phyloP scores from a whole-genome alignment of 1,139 yeast genomes.

The Suhomyces chickasaworum region DNA sequence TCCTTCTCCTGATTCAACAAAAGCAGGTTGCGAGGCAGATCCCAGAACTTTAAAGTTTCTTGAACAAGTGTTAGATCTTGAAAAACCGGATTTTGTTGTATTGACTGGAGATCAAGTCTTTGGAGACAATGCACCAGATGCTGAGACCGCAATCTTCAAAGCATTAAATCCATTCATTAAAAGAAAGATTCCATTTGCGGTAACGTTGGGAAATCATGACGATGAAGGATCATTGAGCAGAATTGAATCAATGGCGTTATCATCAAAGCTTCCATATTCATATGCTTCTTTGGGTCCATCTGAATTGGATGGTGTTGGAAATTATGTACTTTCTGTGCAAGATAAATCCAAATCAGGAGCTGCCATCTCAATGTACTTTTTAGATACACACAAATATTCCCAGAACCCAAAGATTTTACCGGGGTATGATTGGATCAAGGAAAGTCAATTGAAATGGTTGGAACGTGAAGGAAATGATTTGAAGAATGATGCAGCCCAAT shows the following conservation, averaged over 20 bases:
- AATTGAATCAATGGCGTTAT: conserved; percentile 58
- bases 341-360: conserved; percentile 39
- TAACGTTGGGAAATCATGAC: conserved; percentile 80
- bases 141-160: conserved; percentile 76
- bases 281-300: conserved; percentile 63
- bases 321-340: conserved; percentile 60
- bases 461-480: conserved; percentile 40
- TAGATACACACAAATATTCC: conserved; percentile 81
- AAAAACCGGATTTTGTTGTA: conserved; percentile 79
- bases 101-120: conserved; percentile 85
- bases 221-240: conserved; percentile 76
- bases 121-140: conserved; percentile 71
- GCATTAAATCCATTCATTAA: conserved; percentile 71
- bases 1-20: conserved; percentile 53
- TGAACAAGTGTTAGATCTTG: conserved; percentile 63
- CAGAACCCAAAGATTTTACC: conserved; percentile 63
- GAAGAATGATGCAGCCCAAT: conserved; percentile 32
- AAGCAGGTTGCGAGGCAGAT: conserved; percentile 68
- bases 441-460: conserved; percentile 66
- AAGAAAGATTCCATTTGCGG: conserved; percentile 75
- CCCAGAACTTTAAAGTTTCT: conserved; percentile 64
- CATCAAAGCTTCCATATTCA: conserved; percentile 65
- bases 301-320: conserved; percentile 76
- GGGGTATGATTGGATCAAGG: conserved; percentile 87
- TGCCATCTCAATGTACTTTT: conserved; percentile 65